Conservation (phyloP, 352 stramenopile species). For the Globisporangium rhizosaccharum region DNA sequence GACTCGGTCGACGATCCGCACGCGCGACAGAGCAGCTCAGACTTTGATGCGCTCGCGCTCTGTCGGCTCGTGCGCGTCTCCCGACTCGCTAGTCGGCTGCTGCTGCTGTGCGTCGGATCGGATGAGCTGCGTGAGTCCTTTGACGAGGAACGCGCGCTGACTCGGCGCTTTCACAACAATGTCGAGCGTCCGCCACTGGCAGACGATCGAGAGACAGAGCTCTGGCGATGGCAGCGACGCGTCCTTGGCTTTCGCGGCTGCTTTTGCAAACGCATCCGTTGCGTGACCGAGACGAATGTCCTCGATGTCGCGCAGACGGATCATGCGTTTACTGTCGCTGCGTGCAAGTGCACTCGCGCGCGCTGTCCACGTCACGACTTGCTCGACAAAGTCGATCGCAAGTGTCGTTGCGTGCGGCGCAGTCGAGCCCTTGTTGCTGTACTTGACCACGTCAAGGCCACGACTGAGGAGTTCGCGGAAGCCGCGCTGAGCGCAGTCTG, state of each 20-base stretch:
- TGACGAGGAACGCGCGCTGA: conserved; percentile 55
- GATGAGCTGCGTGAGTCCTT: conserved; percentile 20
- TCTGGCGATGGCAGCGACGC: conserved; percentile 22
- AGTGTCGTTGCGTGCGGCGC: conserved; percentile 39
- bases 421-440: conserved; percentile 35
- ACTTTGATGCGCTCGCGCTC: conserved; percentile 1
- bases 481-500: conserved; percentile 52
- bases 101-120: not conserved
- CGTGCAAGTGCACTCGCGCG: conserved; percentile 17
- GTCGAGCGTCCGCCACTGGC: conserved; percentile 56
- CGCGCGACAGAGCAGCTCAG: not conserved
- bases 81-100: not conserved
- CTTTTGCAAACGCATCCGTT: conserved; percentile 39
- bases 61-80: not conserved
- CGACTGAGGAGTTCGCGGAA: conserved; percentile 60
- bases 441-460: conserved; percentile 63
- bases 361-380: conserved; percentile 51
- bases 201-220: conserved; percentile 57
- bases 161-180: conserved; percentile 36
- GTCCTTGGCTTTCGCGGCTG: conserved; percentile 10
- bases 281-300: conserved; percentile 48
- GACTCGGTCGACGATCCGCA: too few relatives aligned
- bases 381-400: conserved; percentile 49
- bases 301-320: conserved; percentile 44
- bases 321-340: conserved; percentile 10